Evolutionary conservation across 768 basidiomycete genomes (phyloP).

Genomic region (Suillus americanus): DNA sequence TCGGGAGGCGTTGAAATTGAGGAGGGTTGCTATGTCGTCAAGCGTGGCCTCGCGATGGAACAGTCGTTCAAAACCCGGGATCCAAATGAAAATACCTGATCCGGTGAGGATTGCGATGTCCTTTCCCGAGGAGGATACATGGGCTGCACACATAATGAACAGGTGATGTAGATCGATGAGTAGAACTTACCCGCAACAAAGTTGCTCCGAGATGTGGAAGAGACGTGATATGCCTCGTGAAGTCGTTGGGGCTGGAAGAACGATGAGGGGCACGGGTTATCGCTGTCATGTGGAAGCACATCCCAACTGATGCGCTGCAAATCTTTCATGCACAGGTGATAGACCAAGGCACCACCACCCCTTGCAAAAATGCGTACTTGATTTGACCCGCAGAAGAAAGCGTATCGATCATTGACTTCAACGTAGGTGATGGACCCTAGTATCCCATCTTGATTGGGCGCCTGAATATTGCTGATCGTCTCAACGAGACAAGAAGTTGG

Average conservation of each 20-base stretch:
- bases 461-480: constrained; percentile 43
- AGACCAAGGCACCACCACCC: constrained; percentile 40
- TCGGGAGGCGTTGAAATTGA: constrained; percentile 24
- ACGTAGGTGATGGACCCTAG: constrained; percentile 54
- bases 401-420: constrained; percentile 57
- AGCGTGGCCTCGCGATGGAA: constrained; percentile 38
- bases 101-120: constrained; percentile 30
- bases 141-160: constrained; percentile 25
- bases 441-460: background rate
- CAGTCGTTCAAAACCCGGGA: constrained; percentile 28
- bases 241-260: constrained; percentile 24
- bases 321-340: constrained; percentile 42
- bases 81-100: constrained; percentile 26
- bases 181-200: constrained; percentile 30
- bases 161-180: background rate
- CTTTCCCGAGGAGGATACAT: constrained; percentile 50
- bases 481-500: constrained; percentile 48
- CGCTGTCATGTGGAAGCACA: constrained; percentile 22
- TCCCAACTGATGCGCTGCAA: constrained; percentile 36
- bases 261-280: constrained; percentile 8
- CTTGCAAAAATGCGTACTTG: constrained; percentile 57
- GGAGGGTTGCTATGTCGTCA: constrained; percentile 31
- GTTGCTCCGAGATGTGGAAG: constrained; percentile 6
- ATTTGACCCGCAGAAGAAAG: constrained; percentile 54
- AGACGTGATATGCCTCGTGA: constrained; percentile 8